Percentiles rank a stretch among this genome's conserved stretches.
Evolutionary conservation across 768 basidiomycete genomes (phyloP).

Genomic region (Psilocybe subaeruginosa): DNA sequence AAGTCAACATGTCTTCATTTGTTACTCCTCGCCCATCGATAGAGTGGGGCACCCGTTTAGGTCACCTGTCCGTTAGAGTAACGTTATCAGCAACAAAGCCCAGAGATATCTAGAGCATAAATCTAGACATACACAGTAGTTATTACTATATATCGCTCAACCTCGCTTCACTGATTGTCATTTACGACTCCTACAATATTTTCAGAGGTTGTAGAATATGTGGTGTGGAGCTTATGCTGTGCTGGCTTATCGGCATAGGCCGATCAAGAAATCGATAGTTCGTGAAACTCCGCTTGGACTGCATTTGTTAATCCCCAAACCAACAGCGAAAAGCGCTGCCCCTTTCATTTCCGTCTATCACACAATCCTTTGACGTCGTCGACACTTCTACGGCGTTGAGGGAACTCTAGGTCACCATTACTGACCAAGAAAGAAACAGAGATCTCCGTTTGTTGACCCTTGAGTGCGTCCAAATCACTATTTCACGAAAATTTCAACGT

Average conservation of each 20-base stretch:
- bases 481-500: conserved; percentile 13
- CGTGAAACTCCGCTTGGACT: conserved; percentile 15
- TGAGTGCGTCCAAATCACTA: conserved; percentile 49
- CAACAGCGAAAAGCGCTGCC: conserved; percentile 15
- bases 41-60: neutral
- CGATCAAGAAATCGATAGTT: conserved; percentile 18
- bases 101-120: neutral
- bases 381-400: conserved; percentile 17
- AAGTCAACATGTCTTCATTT: conserved; percentile 7
- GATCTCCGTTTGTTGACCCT: conserved; percentile 85
- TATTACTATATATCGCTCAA: neutral
- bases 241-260: conserved; percentile 26
- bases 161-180: neutral
- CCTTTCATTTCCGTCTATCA: conserved; percentile 10
- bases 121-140: neutral
- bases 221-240: neutral
- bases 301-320: conserved; percentile 6
- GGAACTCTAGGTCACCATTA: conserved; percentile 52
- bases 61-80: neutral
- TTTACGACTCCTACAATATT: neutral
- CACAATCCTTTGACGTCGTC: conserved; percentile 15
- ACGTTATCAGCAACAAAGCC: neutral
- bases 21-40: conserved; percentile 6
- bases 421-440: conserved; percentile 75
- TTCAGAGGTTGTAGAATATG: neutral